Evolutionary conservation across 2,329 filamentous ascomycete species (phyloP).

Genomic region (Cytospora chrysosperma): DNA sequence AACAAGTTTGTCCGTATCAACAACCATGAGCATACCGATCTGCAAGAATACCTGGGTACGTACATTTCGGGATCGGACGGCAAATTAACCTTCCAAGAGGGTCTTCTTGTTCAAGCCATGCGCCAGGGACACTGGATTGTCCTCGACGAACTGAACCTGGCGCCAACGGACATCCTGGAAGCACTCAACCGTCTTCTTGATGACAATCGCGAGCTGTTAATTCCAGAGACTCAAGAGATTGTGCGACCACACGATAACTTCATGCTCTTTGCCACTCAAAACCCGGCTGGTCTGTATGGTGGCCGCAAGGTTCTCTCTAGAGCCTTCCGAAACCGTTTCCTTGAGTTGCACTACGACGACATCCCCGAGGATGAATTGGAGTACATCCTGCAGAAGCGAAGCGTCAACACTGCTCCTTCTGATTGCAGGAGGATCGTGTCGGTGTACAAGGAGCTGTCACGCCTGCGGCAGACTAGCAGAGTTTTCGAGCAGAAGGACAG

Average conservation of each 20-base stretch:
- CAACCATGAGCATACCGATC: slow-evolving; percentile 97
- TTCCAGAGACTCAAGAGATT: slow-evolving; percentile 94
- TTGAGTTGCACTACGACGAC: slow-evolving; percentile 97
- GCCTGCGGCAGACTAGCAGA: slow-evolving; percentile 83
- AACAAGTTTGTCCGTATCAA: slow-evolving; percentile 99
- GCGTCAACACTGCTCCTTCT: slow-evolving; percentile 81
- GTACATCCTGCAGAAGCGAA: slow-evolving; percentile 84
- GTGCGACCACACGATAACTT: slow-evolving; percentile 92
- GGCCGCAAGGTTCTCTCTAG: slow-evolving; percentile 90
- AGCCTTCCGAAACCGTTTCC: slow-evolving; percentile 93
- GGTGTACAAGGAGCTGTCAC: slow-evolving; percentile 90
- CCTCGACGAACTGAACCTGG: slow-evolving; percentile 93
- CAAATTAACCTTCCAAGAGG: slow-evolving; percentile 87
- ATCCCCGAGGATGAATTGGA: slow-evolving; percentile 94
- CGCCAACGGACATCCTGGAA: slow-evolving; percentile 94
- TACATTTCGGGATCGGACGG: slow-evolving; percentile 87
- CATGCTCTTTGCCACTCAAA: slow-evolving; percentile 97
- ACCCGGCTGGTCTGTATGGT: slow-evolving; percentile 92
- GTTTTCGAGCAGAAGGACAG: slow-evolving; percentile 97
- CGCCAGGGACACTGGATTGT: slow-evolving; percentile 97
- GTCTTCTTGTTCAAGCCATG: slow-evolving; percentile 87
- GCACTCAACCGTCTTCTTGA: slow-evolving; percentile 93
- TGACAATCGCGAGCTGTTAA: slow-evolving; percentile 91
- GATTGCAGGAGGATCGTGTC: slow-evolving; percentile 89
- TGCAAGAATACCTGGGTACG: slow-evolving; percentile 95